Evolutionary conservation across 2,329 filamentous ascomycete species (phyloP).

Genomic region (Hypoxylon sp.): DNA sequence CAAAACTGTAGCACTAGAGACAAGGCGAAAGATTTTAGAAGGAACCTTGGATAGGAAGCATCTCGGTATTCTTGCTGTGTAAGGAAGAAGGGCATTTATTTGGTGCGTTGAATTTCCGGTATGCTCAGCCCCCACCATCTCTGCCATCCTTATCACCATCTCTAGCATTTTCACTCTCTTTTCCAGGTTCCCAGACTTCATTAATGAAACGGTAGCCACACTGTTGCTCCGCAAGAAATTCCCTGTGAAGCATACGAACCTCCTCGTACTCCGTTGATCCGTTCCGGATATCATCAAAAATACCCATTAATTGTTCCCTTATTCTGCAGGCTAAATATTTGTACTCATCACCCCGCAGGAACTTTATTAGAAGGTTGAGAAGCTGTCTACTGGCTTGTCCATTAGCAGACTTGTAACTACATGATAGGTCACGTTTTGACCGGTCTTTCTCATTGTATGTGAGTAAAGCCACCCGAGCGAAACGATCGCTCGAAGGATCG

Average conservation of each 20-base stretch:
- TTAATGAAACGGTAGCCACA: constrained; percentile 12
- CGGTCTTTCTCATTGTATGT: not conserved
- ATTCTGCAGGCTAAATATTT: not conserved
- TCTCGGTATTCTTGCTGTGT: no score
- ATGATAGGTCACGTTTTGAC: not conserved
- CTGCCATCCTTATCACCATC: not conserved
- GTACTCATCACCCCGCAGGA: not conserved
- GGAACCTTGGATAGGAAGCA: no score
- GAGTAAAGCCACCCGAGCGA: not conserved
- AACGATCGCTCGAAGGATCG: not conserved
- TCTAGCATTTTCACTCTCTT: not conserved
- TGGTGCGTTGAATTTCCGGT: not conserved
- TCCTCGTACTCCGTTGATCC: not conserved
- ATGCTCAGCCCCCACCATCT: not conserved
- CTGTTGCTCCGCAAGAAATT: not conserved
- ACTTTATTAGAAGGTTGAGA: not conserved
- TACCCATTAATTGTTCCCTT: not conserved
- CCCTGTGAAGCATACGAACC: not conserved
- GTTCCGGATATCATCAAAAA: not conserved
- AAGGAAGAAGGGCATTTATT: no score
- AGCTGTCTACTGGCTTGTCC: not conserved
- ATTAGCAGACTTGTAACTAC: not conserved
- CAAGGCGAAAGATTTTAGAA: no score
- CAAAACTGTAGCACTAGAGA: no score
- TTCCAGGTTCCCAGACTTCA: not conserved